Conservation (phyloP, 225 moss, liverwort and hornwort species). For the Physcomitrellopsis africana region DNA sequence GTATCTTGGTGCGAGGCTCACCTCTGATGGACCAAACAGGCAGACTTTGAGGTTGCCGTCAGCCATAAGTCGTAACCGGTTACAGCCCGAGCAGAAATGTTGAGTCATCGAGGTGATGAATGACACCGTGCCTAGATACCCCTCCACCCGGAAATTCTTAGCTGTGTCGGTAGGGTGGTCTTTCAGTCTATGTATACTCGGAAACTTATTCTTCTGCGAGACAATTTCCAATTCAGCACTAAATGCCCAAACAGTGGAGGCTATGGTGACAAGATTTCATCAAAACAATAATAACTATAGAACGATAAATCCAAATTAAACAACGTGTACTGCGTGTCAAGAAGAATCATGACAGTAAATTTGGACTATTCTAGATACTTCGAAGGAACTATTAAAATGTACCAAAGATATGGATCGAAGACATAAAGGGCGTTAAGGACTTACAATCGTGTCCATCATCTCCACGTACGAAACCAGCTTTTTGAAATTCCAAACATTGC, state of each 20-base stretch:
- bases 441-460: slow-evolving; percentile 81
- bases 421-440: slow-evolving; percentile 15
- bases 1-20: slow-evolving; percentile 15
- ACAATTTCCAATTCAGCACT: slow-evolving; percentile 20
- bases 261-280: neutral
- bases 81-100: slow-evolving; percentile 96
- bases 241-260: neutral
- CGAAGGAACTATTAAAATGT: neutral
- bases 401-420: neutral
- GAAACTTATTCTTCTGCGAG: slow-evolving; percentile 74
- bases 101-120: slow-evolving; percentile 99
- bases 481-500: slow-evolving; percentile 98
- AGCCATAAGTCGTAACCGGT: slow-evolving; percentile 95
- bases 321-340: too few species aligned
- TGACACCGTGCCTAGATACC: slow-evolving; percentile 79
- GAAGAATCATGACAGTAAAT: neutral
- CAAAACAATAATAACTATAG: neutral
- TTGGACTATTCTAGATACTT: neutral
- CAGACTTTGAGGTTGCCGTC: slow-evolving; percentile 99
- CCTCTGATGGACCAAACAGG: slow-evolving; percentile 97
- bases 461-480: slow-evolving; percentile 94
- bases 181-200: slow-evolving; percentile 67
- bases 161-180: slow-evolving; percentile 92
- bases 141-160: slow-evolving; percentile 92
- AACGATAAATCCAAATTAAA: too few species aligned